Percentiles rank a stretch among this genome's conserved stretches.
Conservation (phyloP, 2,329 filamentous ascomycete species). For the Aspergillus fijiensis region DNA sequence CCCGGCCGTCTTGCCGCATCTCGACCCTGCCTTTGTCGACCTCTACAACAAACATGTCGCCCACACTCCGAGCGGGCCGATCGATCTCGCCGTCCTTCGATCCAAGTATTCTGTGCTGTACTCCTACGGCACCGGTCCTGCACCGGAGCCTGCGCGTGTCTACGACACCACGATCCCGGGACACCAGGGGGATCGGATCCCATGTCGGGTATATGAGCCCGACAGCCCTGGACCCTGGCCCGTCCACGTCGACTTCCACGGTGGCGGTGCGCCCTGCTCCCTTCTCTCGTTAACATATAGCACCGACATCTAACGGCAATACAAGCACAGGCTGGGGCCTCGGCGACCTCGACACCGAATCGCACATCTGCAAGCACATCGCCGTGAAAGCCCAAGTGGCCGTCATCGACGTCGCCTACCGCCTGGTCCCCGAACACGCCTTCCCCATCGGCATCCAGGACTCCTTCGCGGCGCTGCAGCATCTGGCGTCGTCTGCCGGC, state of each 20-base stretch:
- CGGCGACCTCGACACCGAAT: slow-evolving; percentile 52
- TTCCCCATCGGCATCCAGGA: slow-evolving; percentile 54
- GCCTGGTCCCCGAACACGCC: slow-evolving; percentile 51
- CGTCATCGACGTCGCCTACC: slow-evolving; percentile 55
- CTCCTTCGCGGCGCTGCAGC: slow-evolving; percentile 48
- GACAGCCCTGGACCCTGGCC: slow-evolving; percentile 44
- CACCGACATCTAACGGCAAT: no score
- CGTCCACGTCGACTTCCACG: slow-evolving; percentile 52
- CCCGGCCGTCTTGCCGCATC: slow-evolving; percentile 47
- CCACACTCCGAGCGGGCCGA: slow-evolving; percentile 41
- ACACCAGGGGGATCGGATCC: slow-evolving; percentile 33
- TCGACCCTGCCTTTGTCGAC: slow-evolving; percentile 50
- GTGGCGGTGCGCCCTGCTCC: slow-evolving; percentile 34
- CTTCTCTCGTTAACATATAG: no score
- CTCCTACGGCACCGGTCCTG: slow-evolving; percentile 47
- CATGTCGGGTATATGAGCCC: slow-evolving; percentile 50
- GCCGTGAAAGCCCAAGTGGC: slow-evolving; percentile 46
- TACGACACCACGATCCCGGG: slow-evolving; percentile 42
- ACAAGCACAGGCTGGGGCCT: slow-evolving; percentile 43
- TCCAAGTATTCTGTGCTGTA: slow-evolving; percentile 48
- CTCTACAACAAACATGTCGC: slow-evolving; percentile 51
- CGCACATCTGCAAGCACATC: slow-evolving; percentile 51
- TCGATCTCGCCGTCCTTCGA: slow-evolving; percentile 42
- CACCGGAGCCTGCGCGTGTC: slow-evolving; percentile 42
- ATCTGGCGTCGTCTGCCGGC: slow-evolving; percentile 35